phyloP scores from a whole-genome alignment of 129 eudicot genomes.

The Artemisia tridentata region DNA sequence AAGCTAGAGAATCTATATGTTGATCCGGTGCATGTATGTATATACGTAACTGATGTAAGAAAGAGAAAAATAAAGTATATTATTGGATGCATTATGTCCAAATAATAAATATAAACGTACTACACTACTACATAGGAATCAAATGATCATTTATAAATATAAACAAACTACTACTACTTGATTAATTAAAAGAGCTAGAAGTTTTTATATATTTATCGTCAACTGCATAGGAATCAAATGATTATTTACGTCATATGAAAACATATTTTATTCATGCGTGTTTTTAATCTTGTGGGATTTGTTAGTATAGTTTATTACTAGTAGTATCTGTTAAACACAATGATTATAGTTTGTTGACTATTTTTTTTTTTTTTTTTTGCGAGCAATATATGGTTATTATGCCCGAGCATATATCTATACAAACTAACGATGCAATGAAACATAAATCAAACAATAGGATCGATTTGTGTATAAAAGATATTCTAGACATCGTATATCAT shows the following conservation, averaged over 20 bases:
- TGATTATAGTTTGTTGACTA: background rate
- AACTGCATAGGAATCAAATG: background rate
- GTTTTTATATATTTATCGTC: background rate
- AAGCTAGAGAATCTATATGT: background rate
- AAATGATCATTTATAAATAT: too few relatives aligned
- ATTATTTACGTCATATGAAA: constrained; percentile 16
- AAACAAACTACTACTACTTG: background rate
- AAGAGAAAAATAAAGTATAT: background rate
- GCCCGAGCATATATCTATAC: too few relatives aligned
- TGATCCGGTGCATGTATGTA: background rate
- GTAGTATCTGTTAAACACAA: background rate
- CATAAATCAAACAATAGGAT: too few relatives aligned
- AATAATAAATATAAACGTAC: background rate
- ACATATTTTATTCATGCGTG: background rate
- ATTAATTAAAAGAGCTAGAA: background rate
- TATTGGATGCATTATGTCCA: background rate
- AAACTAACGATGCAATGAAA: too few relatives aligned
- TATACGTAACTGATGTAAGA: background rate
- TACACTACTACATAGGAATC: too few relatives aligned
- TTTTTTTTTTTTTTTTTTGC: too few relatives aligned
- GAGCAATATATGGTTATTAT: too few relatives aligned
- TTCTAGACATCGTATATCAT: too few relatives aligned
- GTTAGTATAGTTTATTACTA: background rate
- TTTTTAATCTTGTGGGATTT: background rate
- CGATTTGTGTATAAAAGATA: too few relatives aligned